These are phyloP conservation scores for Sergeia podlipaevii DNA, from an alignment of 208 protist genomes.

Conservation along the genomic window DNA sequence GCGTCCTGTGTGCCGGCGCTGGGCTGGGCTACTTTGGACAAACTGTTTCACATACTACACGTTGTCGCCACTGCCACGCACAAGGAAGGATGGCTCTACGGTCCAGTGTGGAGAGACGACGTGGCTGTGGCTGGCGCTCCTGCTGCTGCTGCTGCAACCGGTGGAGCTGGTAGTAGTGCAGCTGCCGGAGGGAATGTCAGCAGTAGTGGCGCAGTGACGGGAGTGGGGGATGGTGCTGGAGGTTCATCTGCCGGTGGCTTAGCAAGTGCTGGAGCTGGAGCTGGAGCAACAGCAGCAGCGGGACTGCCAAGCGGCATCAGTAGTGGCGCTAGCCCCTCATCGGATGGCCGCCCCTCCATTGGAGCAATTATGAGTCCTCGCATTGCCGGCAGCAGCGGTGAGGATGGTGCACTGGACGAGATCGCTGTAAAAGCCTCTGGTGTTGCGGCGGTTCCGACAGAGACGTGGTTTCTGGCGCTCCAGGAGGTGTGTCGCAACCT, in stretches of 20 bases:
- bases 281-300: no score
- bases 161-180: background rate
- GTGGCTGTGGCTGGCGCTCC: background rate
- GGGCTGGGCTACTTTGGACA: slow-evolving; percentile 49
- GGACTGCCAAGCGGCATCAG: no score
- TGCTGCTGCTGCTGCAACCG: background rate
- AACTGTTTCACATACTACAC: slow-evolving; percentile 45
- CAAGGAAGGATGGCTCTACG: background rate
- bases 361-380: no score
- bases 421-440: background rate
- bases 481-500: slow-evolving; percentile 45
- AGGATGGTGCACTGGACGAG: no score
- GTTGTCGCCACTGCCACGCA: slow-evolving; percentile 8
- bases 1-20: slow-evolving; percentile 24
- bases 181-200: background rate
- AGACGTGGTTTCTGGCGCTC: slow-evolving; percentile 18
- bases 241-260: no score
- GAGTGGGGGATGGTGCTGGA: no score
- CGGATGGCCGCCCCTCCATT: no score
- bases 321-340: no score
- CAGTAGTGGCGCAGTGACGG: no score
- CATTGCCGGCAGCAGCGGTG: no score
- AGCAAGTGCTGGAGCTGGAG: no score
- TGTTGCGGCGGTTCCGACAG: background rate
- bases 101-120: background rate